phyloP scores from a whole-genome alignment of 257 asterid genomes.

The Solanum pimpinellifolium region DNA sequence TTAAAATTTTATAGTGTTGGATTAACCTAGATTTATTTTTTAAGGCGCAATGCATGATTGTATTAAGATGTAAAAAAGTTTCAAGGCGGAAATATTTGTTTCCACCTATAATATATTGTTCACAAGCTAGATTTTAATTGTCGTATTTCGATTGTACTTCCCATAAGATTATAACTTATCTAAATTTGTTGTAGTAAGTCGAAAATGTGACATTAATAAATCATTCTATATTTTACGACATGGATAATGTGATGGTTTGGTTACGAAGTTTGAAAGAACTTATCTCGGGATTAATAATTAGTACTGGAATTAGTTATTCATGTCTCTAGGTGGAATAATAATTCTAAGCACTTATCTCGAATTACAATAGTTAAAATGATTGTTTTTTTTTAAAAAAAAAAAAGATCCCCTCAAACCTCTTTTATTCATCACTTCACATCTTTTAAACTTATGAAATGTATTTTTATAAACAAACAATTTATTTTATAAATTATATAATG shows the following conservation, averaged over 20 bases:
- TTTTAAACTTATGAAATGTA: no score
- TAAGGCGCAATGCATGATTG: not conserved
- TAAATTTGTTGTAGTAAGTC: not conserved
- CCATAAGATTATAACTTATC: not conserved
- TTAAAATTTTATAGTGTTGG: not conserved
- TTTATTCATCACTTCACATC: not conserved
- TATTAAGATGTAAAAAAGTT: not conserved
- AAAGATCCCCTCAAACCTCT: not conserved
- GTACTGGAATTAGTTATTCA: no score
- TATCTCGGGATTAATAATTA: not conserved
- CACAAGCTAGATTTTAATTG: not conserved
- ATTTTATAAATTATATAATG: not conserved
- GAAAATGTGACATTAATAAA: not conserved
- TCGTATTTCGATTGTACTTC: not conserved
- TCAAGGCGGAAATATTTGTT: not conserved
- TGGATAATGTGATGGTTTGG: not conserved
- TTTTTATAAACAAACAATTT: no score
- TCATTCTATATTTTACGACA: not conserved
- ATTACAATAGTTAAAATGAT: no score
- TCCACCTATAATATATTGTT: no score
- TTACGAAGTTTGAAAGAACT: no score
- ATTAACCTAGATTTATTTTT: not conserved
- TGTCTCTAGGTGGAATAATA: not conserved
- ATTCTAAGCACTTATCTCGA: no score
- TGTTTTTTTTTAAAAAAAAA: no score